Evolutionary conservation across 352 stramenopile species (phyloP), one percentile per base, ranked within the genome.

Genomic region (Globisporangium uncinulatum): DNA sequence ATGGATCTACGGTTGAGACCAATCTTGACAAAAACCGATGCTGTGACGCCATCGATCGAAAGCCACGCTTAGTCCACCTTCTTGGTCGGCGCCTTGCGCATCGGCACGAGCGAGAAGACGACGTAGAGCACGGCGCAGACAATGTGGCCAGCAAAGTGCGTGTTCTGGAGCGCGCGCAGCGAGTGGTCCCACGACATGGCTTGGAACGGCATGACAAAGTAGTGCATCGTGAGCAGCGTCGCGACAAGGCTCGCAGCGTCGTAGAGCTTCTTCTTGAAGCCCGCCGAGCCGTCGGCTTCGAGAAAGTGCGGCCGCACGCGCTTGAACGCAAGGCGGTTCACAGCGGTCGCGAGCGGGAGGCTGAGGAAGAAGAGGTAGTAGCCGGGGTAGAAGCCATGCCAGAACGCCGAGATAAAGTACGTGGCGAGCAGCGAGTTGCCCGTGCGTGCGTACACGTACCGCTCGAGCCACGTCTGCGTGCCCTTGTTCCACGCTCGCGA

Each of bases 301-400:
- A 89, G 61, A 57, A 92, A 89, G 54, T 71, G 73, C 41, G 82
- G 82, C 41, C 82, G 82, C 50, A 92, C 54, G 61, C 70, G 82
- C 55, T 81, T 79, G 65, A 67, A 77, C 6, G 79, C 75, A 21
- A 92, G 53, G 32, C 79, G 82, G 57, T 87, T 89, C 41, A 92
- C 79, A 8, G 77, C 58, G 21, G 82, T 92, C 32, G 75, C 74
- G 1, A 92, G 56, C 24, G 82, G 82, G 36, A 92, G 43, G 37
- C 69, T 88, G 54, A 98, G 67, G 73, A 99, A 99, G 67, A 98
- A 97, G 10, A 98, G 67, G 73, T 98, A 98, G 71, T 98, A 98
- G 21, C 92, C 93, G 7, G 93, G 93, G 74, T 98, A 98, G 65
- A 98, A 98, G 21, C 95, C 95, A 72, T 98, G 95, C 95, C 95